A percentile compares a stretch with the other conserved stretches of the same genome.
Evolutionary conservation across 176 grass and related monocot species (phyloP).

Genomic region (Stipa capillata): DNA sequence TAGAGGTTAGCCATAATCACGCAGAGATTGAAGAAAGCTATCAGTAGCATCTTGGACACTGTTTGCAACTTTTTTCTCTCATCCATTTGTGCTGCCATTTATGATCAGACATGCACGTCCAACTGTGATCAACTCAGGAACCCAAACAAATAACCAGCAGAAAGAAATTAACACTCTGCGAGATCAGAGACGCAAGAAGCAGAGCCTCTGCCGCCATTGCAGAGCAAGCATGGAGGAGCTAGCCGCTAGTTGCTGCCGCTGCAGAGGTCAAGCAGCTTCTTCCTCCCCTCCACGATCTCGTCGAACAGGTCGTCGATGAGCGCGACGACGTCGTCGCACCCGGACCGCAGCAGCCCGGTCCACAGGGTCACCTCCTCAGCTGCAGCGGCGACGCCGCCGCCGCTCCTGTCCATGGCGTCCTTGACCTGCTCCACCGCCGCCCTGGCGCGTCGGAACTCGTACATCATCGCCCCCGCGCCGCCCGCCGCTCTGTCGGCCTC

Average conservation of each 20-base stretch:
- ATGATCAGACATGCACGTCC: slow-evolving; percentile 6
- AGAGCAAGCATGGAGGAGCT: not conserved
- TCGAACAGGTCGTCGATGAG: slow-evolving; percentile 92
- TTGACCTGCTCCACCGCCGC: slow-evolving; percentile 33
- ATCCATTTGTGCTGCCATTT: slow-evolving; percentile 11
- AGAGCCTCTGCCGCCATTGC: not conserved
- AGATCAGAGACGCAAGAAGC: not conserved
- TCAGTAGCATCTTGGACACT: not conserved
- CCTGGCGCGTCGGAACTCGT: slow-evolving; percentile 64
- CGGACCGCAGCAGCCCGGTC: slow-evolving; percentile 50
- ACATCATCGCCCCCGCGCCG: slow-evolving; percentile 48
- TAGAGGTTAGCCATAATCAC: not conserved
- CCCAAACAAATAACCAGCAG: not conserved
- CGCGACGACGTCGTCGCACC: slow-evolving; percentile 60
- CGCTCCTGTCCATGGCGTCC: slow-evolving; percentile 49
- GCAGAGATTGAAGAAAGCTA: not conserved
- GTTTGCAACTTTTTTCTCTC: not conserved
- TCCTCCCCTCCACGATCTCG: slow-evolving; percentile 82
- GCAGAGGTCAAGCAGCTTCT: slow-evolving; percentile 83
- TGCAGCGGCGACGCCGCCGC: slow-evolving; percentile 36
- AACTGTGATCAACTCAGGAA: not conserved
- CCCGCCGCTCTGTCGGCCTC: slow-evolving; percentile 16
- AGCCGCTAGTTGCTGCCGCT: slow-evolving; percentile 25
- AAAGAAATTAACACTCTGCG: not conserved
- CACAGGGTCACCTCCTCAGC: slow-evolving; percentile 40